Evolutionary conservation across 352 stramenopile species (phyloP).

Genomic region (Aphanomyces cochlioides): DNA sequence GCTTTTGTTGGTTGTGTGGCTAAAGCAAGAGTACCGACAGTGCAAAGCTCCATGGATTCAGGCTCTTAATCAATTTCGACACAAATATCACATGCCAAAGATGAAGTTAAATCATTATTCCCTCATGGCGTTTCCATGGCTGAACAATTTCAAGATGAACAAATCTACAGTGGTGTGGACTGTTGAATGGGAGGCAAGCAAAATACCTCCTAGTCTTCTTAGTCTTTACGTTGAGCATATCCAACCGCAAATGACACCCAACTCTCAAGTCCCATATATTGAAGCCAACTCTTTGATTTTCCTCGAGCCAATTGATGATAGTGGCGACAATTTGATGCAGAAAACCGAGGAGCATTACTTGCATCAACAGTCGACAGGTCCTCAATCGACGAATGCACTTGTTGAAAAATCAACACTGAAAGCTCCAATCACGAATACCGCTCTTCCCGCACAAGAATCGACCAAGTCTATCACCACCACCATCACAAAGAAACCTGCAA

Average conservation of each 20-base stretch:
- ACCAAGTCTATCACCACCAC: too few relatives aligned
- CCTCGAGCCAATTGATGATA: neutral
- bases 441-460: too few relatives aligned
- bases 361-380: neutral
- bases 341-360: neutral
- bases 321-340: too few relatives aligned
- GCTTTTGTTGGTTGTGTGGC: conserved; percentile 8
- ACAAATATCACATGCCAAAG: neutral
- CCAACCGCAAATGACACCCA: neutral
- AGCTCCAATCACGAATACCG: too few relatives aligned
- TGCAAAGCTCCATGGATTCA: neutral
- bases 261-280: conserved; percentile 4
- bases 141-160: conserved; percentile 1
- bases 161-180: conserved; percentile 3
- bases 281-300: conserved; percentile 10
- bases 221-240: conserved; percentile 6
- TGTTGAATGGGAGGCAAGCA: neutral
- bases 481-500: too few relatives aligned
- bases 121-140: conserved; percentile 9
- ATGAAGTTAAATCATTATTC: conserved; percentile 9
- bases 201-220: neutral
- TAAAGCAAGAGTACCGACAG: neutral
- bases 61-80: neutral
- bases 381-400: too few relatives aligned
- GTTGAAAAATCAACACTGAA: too few relatives aligned